Conservation (phyloP, 148 eudicot species). For the Rheum nobile region DNA sequence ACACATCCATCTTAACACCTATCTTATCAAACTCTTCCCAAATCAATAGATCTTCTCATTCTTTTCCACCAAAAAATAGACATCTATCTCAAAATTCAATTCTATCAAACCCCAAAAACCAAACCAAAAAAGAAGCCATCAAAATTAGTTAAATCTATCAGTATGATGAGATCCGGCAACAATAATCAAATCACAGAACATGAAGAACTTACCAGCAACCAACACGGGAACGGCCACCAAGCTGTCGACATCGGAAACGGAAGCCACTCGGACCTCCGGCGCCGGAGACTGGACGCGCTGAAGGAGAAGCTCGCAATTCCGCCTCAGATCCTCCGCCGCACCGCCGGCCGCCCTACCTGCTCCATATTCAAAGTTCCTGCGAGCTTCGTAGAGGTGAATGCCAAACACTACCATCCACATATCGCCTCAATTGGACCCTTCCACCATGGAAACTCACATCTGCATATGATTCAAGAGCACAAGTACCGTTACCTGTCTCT, state of each 20-base stretch:
- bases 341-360: constrained; percentile 55
- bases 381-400: constrained; percentile 39
- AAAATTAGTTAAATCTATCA: not conserved
- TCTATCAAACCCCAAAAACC: not conserved
- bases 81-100: not conserved
- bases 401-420: constrained; percentile 41
- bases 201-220: not conserved
- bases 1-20: not conserved
- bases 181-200: not conserved
- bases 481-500: constrained; percentile 56
- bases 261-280: not conserved
- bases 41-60: not conserved
- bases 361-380: constrained; percentile 66
- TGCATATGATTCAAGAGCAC: constrained; percentile 66
- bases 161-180: not conserved
- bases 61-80: no score
- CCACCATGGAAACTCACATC: constrained; percentile 38
- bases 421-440: constrained; percentile 68
- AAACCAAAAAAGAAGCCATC: not conserved
- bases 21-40: not conserved
- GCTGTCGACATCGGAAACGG: constrained; percentile 3
- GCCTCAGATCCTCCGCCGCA: constrained; percentile 42
- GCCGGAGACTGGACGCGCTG: constrained; percentile 10
- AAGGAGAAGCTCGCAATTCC: constrained; percentile 12
- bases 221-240: not conserved